Conservation (phyloP, 176 grass and related monocot genomes). For the Triticum timopheevii region DNA sequence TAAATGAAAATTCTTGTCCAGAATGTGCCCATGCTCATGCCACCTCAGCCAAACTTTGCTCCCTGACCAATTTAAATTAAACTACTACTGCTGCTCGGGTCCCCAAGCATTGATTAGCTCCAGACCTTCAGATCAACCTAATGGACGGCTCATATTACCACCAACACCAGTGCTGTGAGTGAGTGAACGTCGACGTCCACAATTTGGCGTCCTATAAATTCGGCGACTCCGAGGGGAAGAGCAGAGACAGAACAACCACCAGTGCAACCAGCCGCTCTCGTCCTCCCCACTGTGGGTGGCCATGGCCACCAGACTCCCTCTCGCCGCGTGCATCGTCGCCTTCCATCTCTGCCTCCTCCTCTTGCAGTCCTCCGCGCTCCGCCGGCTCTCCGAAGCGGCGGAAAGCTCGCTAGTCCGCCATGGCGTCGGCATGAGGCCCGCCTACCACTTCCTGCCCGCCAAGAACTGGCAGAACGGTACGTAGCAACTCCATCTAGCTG, state of each 20-base stretch:
- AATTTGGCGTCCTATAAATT: neutral
- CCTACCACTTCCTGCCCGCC: constrained; percentile 88
- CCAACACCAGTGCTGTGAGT: too few relatives aligned
- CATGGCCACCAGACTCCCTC: constrained; percentile 4
- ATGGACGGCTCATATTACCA: too few relatives aligned
- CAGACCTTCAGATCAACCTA: too few relatives aligned
- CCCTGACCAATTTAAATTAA: too few relatives aligned
- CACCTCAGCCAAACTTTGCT: too few relatives aligned
- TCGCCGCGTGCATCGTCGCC: neutral
- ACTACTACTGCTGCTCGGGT: too few relatives aligned
- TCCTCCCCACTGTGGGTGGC: neutral
- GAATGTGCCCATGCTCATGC: too few relatives aligned
- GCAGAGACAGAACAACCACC: neutral
- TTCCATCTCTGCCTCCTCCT: constrained; percentile 1
- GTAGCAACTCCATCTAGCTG: neutral
- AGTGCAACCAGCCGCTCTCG: neutral
- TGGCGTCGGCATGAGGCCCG: constrained; percentile 35
- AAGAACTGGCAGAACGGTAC: constrained; percentile 91
- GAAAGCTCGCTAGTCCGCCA: neutral
- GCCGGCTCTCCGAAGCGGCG: neutral
- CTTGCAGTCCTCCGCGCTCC: neutral
- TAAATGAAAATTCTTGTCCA: too few relatives aligned
- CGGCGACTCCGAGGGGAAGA: neutral
- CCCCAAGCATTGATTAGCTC: too few relatives aligned
- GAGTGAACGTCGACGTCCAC: too few relatives aligned